Evolutionary conservation across 495 filamentous ascomycete genomes (phyloP).

Genomic region (Apodospora peruviana): DNA sequence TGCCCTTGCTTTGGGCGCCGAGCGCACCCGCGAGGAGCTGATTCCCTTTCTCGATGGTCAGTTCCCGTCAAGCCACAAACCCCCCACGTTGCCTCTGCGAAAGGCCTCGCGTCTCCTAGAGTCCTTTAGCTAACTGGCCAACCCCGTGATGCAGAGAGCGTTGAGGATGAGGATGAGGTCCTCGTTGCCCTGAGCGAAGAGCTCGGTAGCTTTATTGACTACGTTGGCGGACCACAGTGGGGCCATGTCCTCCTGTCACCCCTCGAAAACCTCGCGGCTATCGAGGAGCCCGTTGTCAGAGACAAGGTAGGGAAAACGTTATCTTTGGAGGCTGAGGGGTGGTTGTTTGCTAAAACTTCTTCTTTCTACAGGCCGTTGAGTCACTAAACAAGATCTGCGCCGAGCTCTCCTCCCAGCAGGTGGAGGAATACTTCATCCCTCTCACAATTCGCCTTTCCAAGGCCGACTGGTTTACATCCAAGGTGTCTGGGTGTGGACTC

Average conservation of each 20-base stretch:
- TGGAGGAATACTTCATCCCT: conserved; percentile 95
- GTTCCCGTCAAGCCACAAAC: conserved; percentile 13
- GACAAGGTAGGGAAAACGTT: conserved; percentile 67
- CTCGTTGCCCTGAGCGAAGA: conserved; percentile 95
- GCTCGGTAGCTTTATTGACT: conserved; percentile 92
- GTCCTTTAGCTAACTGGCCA: conserved; percentile 14
- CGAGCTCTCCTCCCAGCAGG: conserved; percentile 80
- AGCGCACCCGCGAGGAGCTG: conserved; percentile 93
- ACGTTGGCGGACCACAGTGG: conserved; percentile 88
- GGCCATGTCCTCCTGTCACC: conserved; percentile 96
- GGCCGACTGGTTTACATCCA: conserved; percentile 99
- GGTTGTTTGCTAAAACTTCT: too few species aligned
- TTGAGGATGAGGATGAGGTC: conserved; percentile 98
- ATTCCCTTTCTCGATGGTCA: conserved; percentile 97
- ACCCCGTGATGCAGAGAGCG: conserved; percentile 63
- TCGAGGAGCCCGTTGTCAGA: conserved; percentile 93
- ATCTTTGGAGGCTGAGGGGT: too few species aligned
- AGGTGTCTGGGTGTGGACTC: conserved; percentile 93
- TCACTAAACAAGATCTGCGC: conserved; percentile 98
- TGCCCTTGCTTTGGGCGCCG: conserved; percentile 87
- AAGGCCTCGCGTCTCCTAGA: background rate
- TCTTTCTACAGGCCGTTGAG: conserved; percentile 73
- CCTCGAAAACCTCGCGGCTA: conserved; percentile 94
- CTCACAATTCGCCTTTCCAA: conserved; percentile 92
- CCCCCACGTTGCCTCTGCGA: background rate